Evolutionary conservation across 768 basidiomycete genomes (phyloP).

Genomic region (Dentipellis sp.): DNA sequence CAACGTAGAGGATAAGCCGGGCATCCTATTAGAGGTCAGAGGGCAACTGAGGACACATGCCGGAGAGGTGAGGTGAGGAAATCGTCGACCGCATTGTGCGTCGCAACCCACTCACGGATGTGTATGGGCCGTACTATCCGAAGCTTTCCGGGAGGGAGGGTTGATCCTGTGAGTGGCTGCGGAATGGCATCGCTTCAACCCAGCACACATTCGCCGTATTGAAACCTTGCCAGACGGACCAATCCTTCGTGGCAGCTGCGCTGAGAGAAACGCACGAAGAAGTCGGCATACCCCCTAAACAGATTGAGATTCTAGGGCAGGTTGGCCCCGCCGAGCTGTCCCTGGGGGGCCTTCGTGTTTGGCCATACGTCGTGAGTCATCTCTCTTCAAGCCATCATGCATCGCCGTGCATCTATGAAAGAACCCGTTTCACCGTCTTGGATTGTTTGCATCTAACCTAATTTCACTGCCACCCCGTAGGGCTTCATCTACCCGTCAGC

Average conservation of each 20-base stretch:
- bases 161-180: slow-evolving; percentile 9
- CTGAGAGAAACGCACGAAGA: slow-evolving; percentile 72
- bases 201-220: neutral
- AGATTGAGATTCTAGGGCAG: slow-evolving; percentile 58
- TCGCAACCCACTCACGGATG: neutral
- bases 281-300: slow-evolving; percentile 48
- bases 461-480: slow-evolving; percentile 5
- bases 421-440: no score
- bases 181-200: no score
- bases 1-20: slow-evolving; percentile 57
- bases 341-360: slow-evolving; percentile 52
- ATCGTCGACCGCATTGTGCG: neutral
- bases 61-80: slow-evolving; percentile 69
- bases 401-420: neutral
- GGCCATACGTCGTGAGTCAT: slow-evolving; percentile 67
- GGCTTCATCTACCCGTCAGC: slow-evolving; percentile 21
- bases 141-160: slow-evolving; percentile 13
- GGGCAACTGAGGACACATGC: slow-evolving; percentile 58
- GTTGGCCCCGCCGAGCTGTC: slow-evolving; percentile 55
- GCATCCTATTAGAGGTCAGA: slow-evolving; percentile 65
- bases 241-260: slow-evolving; percentile 46
- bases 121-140: neutral
- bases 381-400: neutral
- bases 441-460: no score
- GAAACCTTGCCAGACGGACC: slow-evolving; percentile 32